Base-by-base conservation (phyloP, 2,329 filamentous ascomycete species). In the Aspergillus pseudotamarii region DNA sequence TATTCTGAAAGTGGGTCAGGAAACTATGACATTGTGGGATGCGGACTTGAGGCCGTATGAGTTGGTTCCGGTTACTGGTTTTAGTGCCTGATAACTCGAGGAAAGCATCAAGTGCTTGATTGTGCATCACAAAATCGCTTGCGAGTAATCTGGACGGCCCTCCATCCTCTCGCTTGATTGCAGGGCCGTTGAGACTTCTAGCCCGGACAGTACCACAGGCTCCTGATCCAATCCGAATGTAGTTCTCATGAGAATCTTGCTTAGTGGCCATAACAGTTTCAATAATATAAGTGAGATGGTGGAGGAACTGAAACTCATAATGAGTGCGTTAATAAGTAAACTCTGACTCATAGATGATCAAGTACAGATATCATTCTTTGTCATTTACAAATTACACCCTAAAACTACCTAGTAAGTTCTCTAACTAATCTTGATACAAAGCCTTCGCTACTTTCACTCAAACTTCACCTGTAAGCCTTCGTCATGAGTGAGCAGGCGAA, bases 161-260 rank as follows among this genome's bases (percentile, higher is more conserved):
- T 6, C 75, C 74, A 64, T 78, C 75, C 64, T 76, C 76, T 59
- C 75, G 68, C 63, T 78, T 78, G 72, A 73, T 71, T 16, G 72
- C 72, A 4, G 56, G 57, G 1, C 64, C 68, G 5, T 59, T n/a
- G 2, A 60, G 66, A 28, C 56, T 36, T 21, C 65, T 46, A 41
- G 74, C 66, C 74, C 74, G 78, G 9, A 77, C 75, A 0, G 73
- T 72, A 3, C 76, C 74, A 54, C 75, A 78, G 56, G 67, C 69
- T 0, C 75, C 76, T 11, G 68, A 57, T 3, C 76, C 75, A 10
- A 78, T 76, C 21, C 28, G 23, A 26, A 2, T 3, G 23, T 26
- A 48, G 23, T 6, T 28, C 6, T n/a, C 3, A 1, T 16, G 14
- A 4, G 38, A 41, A 19, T 41, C 1, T n/a, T 41, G 6, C 3